Evolutionary conservation across 345 rosid genomes (phyloP), one percentile per base, ranked within the genome.

Genomic region (Pistacia integerrima): DNA sequence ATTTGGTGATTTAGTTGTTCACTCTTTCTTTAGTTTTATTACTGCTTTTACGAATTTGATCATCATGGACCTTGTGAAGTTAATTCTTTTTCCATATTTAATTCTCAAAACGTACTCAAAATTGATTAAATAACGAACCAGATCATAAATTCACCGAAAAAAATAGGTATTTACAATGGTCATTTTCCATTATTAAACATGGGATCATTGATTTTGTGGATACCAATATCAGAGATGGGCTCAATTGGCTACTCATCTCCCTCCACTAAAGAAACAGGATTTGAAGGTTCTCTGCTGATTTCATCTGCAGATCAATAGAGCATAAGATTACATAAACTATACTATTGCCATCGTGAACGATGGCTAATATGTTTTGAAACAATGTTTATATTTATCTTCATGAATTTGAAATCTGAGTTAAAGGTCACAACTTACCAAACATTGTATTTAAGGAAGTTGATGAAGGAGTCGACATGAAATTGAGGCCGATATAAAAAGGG

Each of bases 141-240:
- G 3, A 30, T 30, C 2, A 30, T 1, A 30, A 30, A 30, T 30
- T 30, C 33, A 30, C 2, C 2, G 33, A 30, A 30, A 2, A 30
- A 30, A 30, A 30, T 30, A 30, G 3, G 33, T 30, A 30, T 30
- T 30, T 30, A 30, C 33, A 30, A 30, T 30, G 33, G 33, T 30
- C 33, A 30, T 25, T 74, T 70, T 13, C 62, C 76, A 71, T 73
- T 79, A 57, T 73, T 84, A 74, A 90, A 88, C 97, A 93, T 88
- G 72, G 82, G 82, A 25, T 49, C 48, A 79, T 90, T 91, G 76
- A 91, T 85, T 84, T 82, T 83, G 72, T 84, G 64, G 30, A 92
- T 85, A 64, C 85, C 88, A 75, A 93, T 81, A 66, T 95, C 97
- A 63, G 98, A 88, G 38, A 90, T 86, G 6, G 97, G 94, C 55